A percentile compares a stretch with the other conserved stretches of the same genome.
Conservation (phyloP, 768 basidiomycete species). For the Auriculariales sp. region DNA sequence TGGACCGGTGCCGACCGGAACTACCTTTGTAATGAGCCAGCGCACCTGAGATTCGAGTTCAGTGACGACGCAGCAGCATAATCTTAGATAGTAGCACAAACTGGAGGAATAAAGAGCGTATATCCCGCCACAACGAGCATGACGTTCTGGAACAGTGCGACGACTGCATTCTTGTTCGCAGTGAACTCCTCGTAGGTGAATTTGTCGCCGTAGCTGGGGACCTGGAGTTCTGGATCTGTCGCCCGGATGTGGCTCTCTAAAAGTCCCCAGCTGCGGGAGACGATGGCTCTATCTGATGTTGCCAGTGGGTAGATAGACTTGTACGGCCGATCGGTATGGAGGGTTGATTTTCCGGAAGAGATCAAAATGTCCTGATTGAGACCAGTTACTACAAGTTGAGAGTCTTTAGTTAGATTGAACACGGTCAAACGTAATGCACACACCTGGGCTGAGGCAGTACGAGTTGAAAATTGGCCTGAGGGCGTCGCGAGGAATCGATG, state of each 20-base stretch:
- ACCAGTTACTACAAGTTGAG: slow-evolving; percentile 13
- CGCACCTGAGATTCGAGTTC: slow-evolving; percentile 30
- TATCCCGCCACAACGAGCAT: slow-evolving; percentile 10
- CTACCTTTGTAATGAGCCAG: slow-evolving; percentile 34
- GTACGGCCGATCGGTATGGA: slow-evolving; percentile 17
- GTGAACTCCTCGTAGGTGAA: slow-evolving; percentile 69
- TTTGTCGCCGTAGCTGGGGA: slow-evolving; percentile 41
- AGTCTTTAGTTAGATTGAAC: neutral
- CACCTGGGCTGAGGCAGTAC: slow-evolving; percentile 32
- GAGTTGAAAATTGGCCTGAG: slow-evolving; percentile 16
- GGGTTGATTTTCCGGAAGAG: slow-evolving; percentile 25
- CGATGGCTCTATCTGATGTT: slow-evolving; percentile 29
- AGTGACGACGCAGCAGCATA: neutral
- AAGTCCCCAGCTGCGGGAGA: slow-evolving; percentile 44
- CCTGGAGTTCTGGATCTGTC: slow-evolving; percentile 6
- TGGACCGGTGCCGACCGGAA: slow-evolving; percentile 16
- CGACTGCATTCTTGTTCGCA: slow-evolving; percentile 19
- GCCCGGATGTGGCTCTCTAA: slow-evolving; percentile 18
- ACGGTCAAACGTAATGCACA: slow-evolving; percentile 4
- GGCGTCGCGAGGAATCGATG: slow-evolving; percentile 18
- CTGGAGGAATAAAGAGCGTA: slow-evolving; percentile 13
- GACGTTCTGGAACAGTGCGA: slow-evolving; percentile 26
- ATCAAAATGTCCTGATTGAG: slow-evolving; percentile 14
- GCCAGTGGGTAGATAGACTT: slow-evolving; percentile 32
- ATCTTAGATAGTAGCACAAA: slow-evolving; percentile 7